phyloP scores from a whole-genome alignment of 2,329 filamentous ascomycete genomes.

The Incumbomyces lentus region DNA sequence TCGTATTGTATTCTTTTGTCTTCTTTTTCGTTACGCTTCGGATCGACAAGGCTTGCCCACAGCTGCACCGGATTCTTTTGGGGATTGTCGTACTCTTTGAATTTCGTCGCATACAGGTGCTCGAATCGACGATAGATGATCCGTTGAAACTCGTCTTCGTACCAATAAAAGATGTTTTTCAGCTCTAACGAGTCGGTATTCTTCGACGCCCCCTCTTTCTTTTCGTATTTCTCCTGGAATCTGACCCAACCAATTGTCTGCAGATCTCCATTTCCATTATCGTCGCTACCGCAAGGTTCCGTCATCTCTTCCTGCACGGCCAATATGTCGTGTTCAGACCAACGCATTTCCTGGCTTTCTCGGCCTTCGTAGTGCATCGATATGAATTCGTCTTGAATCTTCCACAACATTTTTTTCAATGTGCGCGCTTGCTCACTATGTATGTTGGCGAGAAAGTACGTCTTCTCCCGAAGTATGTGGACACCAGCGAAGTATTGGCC shows the following conservation, averaged over 20 bases:
- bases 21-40: neutral
- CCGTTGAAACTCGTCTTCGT: neutral
- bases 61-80: constrained; percentile 36
- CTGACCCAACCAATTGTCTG: neutral
- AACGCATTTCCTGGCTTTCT: neutral
- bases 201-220: constrained; percentile 78
- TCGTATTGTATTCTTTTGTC: neutral
- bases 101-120: neutral
- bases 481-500: neutral
- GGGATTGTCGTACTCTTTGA: neutral
- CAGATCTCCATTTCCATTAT: neutral
- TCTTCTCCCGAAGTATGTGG: neutral
- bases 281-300: neutral
- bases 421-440: neutral
- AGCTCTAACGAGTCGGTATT: constrained; percentile 70
- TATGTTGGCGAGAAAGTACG: neutral
- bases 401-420: neutral
- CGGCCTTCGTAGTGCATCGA: neutral
- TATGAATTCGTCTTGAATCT: neutral
- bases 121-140: constrained; percentile 1
- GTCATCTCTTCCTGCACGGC: neutral
- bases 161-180: constrained; percentile 47
- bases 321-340: neutral
- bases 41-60: neutral
- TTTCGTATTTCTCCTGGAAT: neutral